Base-by-base conservation (phyloP, 2,329 filamentous ascomycete species). In the Pseudogymnoascus sp. region DNA sequence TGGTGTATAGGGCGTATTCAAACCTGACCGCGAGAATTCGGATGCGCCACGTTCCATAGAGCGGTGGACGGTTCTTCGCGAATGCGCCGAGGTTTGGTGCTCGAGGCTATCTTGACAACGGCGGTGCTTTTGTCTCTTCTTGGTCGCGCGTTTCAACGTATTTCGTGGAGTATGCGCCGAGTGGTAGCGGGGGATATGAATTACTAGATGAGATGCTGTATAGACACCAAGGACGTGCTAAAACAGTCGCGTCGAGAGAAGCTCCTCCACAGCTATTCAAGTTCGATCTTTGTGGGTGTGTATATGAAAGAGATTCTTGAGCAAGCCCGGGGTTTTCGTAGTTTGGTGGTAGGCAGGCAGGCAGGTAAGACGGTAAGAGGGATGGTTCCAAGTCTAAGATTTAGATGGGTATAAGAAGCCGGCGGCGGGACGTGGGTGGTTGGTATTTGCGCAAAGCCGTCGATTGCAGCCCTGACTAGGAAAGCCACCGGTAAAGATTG, bases 1-100 rank as follows among this genome's bases (percentile, higher is more conserved):
- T 79, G 81, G 83, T 75, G 84, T 82, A 79, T 86, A 87, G 78
- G 85, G 84, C 82, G 85, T 85, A 76, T 82, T 87, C 88, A 90
- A 91, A 91, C 88, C 89, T 91, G 88, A 86, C 85, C 91, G 88
- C 85, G 88, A 85, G 81, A 90, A 92, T 78, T 91, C 88, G 80
- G 87, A 78, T 75, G 85, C 82, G 83, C 80, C 77, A 77, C 81
- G 80, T 77, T 84, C 81, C 81, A 84, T 83, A 79, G 75, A 79
- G 41, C 23, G 73, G 72, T 71, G 69, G 70, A 70, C 69, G 65
- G 61, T 18, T 65, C 40, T 62, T 70, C 65, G 33, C 69, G 62
- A 68, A 60, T 61, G 69, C 67, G 41, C 68, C 69, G 35, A 72
- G 70, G 69, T 63, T 23, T 23, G 21, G 66, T 67, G 64, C 68